Evolutionary conservation across 495 filamentous ascomycete genomes (phyloP), one percentile per base, ranked within the genome.

Genomic region (Gamarada debralockiae): DNA sequence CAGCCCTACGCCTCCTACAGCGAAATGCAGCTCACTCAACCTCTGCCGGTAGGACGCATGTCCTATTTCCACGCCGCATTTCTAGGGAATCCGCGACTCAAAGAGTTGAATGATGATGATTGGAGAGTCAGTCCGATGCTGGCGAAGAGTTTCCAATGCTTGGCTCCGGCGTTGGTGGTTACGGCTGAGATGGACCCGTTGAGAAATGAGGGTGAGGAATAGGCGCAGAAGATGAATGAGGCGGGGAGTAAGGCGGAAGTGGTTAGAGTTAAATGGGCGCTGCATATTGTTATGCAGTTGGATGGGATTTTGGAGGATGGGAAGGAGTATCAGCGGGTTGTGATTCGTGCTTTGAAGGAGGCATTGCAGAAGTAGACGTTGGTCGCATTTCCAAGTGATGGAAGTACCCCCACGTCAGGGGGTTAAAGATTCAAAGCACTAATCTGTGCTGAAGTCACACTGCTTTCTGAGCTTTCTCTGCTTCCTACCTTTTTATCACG

Each of bases 161-260:
- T 65, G 13, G 62, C 58, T 0, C 55, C 45, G n/a, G 63, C 65
- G 3, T 56, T 63, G 39, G 62, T 67, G 10, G 50, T 62, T 8
- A 65, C 62, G 0, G 65, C 65, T 0, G 65, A 63, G 34, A 64
- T 61, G 51, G 65, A 65, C 42, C 48, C 63, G 5, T 55, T 64
- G 38, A 52, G 65, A 0, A 62, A 65, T 44, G 63, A 67, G 56
- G 63, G 55, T 3, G 65, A 65, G 24, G 56, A 51, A n/a, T 67
- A 67, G 46, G 64, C 51, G 20, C 15, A 27, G 6, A 44, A 60
- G 14, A 18, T 67, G 13, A 10, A 47, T 9, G 50, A 42, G 1
- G 62, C 57, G n/a, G 64, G 62, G 8, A 62, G 49, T 20, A 21
- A 44, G 10, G 64, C 61, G 21, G 60, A 52, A 17, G 52, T 59